phyloP scores from a whole-genome alignment of 2,329 filamentous ascomycete species.

The Penicillium frequentans region DNA sequence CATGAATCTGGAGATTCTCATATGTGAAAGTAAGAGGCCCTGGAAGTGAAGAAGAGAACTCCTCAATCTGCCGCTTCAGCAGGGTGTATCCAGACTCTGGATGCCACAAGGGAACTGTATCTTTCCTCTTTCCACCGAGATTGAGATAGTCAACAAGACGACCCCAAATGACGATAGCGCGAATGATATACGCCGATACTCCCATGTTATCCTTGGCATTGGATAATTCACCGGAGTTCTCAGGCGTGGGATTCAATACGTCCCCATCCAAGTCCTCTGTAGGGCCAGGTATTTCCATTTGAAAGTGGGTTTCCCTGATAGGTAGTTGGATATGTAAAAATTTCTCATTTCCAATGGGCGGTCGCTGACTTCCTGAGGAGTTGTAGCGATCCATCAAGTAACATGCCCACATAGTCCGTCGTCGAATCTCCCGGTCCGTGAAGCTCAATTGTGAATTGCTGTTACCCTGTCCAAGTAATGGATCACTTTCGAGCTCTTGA shows the following conservation, averaged over 20 bases:
- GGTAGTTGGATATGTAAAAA: slow-evolving; percentile 87
- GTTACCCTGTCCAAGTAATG: slow-evolving; percentile 60
- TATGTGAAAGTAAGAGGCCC: slow-evolving; percentile 69
- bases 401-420: slow-evolving; percentile 97
- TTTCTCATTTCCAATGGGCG: slow-evolving; percentile 87
- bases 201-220: slow-evolving; percentile 85
- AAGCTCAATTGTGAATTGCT: slow-evolving; percentile 70
- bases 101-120: slow-evolving; percentile 77
- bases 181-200: slow-evolving; percentile 85
- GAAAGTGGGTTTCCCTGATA: slow-evolving; percentile 85
- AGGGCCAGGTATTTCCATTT: slow-evolving; percentile 83
- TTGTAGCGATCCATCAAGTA: slow-evolving; percentile 98
- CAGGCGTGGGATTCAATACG: slow-evolving; percentile 61
- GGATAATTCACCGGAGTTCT: slow-evolving; percentile 63
- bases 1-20: slow-evolving; percentile 82
- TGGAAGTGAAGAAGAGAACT: slow-evolving; percentile 70
- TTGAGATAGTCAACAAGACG: slow-evolving; percentile 87
- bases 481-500: slow-evolving; percentile 83
- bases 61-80: slow-evolving; percentile 69
- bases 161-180: slow-evolving; percentile 84
- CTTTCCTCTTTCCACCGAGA: slow-evolving; percentile 79
- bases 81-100: slow-evolving; percentile 72
- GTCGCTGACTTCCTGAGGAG: slow-evolving; percentile 89
- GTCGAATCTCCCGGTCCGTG: slow-evolving; percentile 87
- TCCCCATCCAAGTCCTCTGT: slow-evolving; percentile 80